A percentile compares a stretch with the other conserved stretches of the same genome.
These are phyloP conservation scores for Penicillium goetzii DNA, from an alignment of 495 filamentous ascomycete genomes.

Conservation along the genomic window DNA sequence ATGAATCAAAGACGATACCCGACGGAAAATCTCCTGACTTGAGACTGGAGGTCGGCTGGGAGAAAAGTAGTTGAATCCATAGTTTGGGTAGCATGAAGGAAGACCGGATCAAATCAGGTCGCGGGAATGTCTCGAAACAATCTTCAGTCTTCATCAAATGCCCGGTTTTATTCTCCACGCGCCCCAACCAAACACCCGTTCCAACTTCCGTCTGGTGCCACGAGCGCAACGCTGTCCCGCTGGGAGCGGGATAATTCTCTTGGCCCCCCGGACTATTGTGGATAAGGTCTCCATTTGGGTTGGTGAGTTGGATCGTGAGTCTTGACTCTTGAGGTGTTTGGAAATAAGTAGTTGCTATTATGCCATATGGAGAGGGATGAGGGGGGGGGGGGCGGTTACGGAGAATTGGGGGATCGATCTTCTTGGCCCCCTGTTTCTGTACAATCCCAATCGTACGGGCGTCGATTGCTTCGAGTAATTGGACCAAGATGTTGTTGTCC, in stretches of 20 bases:
- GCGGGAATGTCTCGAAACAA: neutral
- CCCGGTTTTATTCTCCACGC: neutral
- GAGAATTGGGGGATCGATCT: neutral
- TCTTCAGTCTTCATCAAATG: neutral
- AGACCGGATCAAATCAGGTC: neutral
- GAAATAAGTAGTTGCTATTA: neutral
- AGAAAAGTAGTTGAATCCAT: neutral
- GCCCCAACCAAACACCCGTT: slow-evolving; percentile 1
- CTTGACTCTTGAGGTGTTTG: neutral
- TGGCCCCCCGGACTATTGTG: neutral
- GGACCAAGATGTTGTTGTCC: neutral
- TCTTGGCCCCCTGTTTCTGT: neutral
- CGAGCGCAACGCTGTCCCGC: slow-evolving; percentile 17
- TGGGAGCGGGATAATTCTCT: neutral
- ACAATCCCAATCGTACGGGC: neutral
- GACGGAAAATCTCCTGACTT: neutral
- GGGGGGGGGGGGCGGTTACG: neutral
- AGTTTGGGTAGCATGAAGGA: neutral
- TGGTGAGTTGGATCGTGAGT: neutral
- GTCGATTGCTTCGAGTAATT: neutral
- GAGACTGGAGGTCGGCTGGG: neutral
- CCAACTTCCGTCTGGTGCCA: slow-evolving; percentile 21
- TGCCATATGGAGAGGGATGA: too few relatives aligned
- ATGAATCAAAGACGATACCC: neutral
- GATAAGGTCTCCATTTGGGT: slow-evolving; percentile 1